Conservation (phyloP, 1,139 yeast genomes). For the Blastobotrys petasosporus region DNA sequence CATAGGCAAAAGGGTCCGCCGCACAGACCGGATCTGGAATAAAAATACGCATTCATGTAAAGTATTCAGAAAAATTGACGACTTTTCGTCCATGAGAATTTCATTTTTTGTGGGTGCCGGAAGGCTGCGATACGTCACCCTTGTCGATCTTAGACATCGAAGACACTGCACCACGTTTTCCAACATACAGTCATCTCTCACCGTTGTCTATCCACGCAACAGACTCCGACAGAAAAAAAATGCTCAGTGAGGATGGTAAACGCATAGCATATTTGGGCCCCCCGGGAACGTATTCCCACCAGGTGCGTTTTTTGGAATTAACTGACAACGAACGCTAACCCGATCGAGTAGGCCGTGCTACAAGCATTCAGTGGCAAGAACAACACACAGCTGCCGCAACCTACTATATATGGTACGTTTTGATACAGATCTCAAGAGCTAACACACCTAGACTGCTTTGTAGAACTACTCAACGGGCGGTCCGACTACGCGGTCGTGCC, state of each 20-base stretch:
- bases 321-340: constrained; percentile 9
- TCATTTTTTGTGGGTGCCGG: not conserved
- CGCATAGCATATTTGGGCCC: constrained; percentile 78
- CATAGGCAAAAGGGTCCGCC: too few species aligned
- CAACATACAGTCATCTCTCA: not conserved
- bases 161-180: not conserved
- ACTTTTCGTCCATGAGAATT: too few species aligned
- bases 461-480: constrained; percentile 38
- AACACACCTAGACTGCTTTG: constrained; percentile 50
- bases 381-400: constrained; percentile 20
- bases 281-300: constrained; percentile 84
- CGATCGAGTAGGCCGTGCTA: constrained; percentile 52
- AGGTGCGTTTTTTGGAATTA: constrained; percentile 41
- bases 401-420: constrained; percentile 26
- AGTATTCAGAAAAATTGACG: too few species aligned
- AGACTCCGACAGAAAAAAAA: too few species aligned
- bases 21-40: too few species aligned
- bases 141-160: too few species aligned
- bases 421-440: not conserved
- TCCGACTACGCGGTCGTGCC: constrained; percentile 82
- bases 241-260: constrained; percentile 9
- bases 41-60: too few species aligned
- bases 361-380: constrained; percentile 54
- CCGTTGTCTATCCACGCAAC: too few species aligned
- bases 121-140: too few species aligned